Evolutionary conservation across 371 early-diverging fungal genomes (phyloP), one percentile per base, ranked within the genome.

Genomic region (Apophysomyces variabilis): DNA sequence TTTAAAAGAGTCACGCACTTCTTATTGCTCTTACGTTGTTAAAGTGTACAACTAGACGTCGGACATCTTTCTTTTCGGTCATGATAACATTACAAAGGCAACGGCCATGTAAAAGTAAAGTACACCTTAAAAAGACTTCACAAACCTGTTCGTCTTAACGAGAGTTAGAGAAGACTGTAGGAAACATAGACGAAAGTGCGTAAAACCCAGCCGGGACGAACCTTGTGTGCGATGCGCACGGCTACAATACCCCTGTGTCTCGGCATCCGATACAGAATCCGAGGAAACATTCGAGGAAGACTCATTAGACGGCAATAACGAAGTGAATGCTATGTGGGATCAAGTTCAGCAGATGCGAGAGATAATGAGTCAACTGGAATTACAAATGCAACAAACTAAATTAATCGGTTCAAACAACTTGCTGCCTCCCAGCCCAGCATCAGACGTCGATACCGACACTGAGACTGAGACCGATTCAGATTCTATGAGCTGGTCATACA

Each of bases 91-190:
- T 50, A 0, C n/a, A 26, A 3, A 16, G 54, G 21, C 54, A n/a
- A 50, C 54, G 21, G 54, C 54, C 54, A 50, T 50, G 54, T 50
- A 50, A 21, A n/a, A 50, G 54, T 50, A 50, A 50, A 26, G 9
- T 7, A 4, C 8, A 41, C 3, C 21, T 26, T 8, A 9, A 7
- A 7, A 16, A 50, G 9, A 8, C 54, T 18, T 45, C 0, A 45
- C 8, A 18, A 4, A n/a, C 1, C 8, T 26, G 26, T 18, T 7
- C 13, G 5, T 21, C 21, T 50, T 50, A 50, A 50, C 11, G 54
- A n/a, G 8, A 9, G 18, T 50, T 50, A n/a, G 32, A 26, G 3
- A 26, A 50, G 54, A 21, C 21, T 50, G 54, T 26, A 50, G 54
- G 21, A 50, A 50, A 21, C 54, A 50, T 50, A 16, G 54, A 21